Conservation (phyloP, 1,284 basidiomycete species). For the Cryptococcus floricola region DNA sequence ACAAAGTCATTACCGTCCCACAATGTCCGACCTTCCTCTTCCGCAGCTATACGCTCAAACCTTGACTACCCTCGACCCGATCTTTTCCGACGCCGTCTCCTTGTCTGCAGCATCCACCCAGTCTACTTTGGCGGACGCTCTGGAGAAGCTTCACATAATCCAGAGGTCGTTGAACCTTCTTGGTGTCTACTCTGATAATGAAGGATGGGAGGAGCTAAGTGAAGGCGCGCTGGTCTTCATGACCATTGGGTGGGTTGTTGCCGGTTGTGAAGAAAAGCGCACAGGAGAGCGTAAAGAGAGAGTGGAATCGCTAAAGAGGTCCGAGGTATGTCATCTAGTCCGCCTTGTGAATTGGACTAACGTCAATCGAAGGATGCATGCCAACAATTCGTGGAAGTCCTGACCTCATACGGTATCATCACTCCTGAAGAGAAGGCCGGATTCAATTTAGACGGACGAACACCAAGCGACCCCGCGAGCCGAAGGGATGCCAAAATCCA, state of each 20-base stretch:
- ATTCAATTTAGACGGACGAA: neutral
- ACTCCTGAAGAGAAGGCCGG: conserved; percentile 49
- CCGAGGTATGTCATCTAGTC: too few relatives aligned
- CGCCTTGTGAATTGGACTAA: too few relatives aligned
- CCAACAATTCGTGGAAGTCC: conserved; percentile 53
- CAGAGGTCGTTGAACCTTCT: conserved; percentile 51
- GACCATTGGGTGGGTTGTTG: conserved; percentile 66
- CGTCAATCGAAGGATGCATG: too few relatives aligned
- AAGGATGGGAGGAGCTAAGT: conserved; percentile 75
- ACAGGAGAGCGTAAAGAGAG: conserved; percentile 57
- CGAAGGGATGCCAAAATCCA: conserved; percentile 79
- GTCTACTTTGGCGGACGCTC: conserved; percentile 21
- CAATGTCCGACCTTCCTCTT: conserved; percentile 35
- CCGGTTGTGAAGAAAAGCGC: conserved; percentile 66
- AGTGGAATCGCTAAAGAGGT: too few relatives aligned
- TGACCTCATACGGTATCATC: conserved; percentile 69
- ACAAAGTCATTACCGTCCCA: neutral
- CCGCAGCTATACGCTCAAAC: conserved; percentile 42
- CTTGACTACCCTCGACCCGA: conserved; percentile 35
- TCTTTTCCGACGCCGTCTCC: conserved; percentile 40
- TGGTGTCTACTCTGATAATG: conserved; percentile 80
- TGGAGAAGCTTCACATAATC: conserved; percentile 46
- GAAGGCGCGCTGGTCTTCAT: conserved; percentile 77
- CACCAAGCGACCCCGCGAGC: neutral
- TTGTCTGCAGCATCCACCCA: conserved; percentile 26